Evolutionary conservation across 2,329 filamentous ascomycete species (phyloP), one percentile per base, ranked within the genome.

Genomic region (Fusarium sp.): DNA sequence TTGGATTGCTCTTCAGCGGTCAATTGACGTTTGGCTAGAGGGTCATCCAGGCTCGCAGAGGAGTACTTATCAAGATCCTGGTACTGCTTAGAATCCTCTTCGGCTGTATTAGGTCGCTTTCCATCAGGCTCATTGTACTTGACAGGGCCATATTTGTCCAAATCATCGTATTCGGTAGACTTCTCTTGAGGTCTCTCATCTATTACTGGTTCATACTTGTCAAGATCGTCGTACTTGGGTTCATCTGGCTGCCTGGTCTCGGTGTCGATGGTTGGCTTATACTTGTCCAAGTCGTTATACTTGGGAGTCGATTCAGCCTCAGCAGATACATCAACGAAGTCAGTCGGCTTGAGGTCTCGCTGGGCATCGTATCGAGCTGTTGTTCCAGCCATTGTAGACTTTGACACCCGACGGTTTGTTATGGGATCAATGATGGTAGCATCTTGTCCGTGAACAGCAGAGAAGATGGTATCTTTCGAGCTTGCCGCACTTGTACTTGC

Each of bases 341-440:
- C 80, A 59, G 54, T 78, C 7, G 82, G 79, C 41, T 78, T 78
- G 71, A 84, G 84, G 57, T 76, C 77, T 64, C 78, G 74, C 7
- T 81, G 71, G 48, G 81, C 83, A 9, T 80, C 77, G 52, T 83
- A 82, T 16, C 52, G 57, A 19, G 66, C 59, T 35, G 64, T 54
- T 19, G 68, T 45, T 76, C 76, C n/a, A 3, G 65, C 48, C 11
- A 44, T 81, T 63, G 29, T 48, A 14, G 37, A 37, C 16, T 57
- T 83, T 23, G 76, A 65, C 7, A 88, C 82, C 66, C 84, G 88
- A 38, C 87, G 84, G 69, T 90, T 90, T 21, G 88, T 89, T 65
- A 90, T 89, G 7, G 88, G 88, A 63, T 90, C 88, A 46, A 90
- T 89, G 27, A 70, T 63, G 23, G 63, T 66, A 23, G 61, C 57